These are phyloP conservation scores for Primulina eburnea DNA, from an alignment of 257 asterid species.

Conservation along the genomic window DNA sequence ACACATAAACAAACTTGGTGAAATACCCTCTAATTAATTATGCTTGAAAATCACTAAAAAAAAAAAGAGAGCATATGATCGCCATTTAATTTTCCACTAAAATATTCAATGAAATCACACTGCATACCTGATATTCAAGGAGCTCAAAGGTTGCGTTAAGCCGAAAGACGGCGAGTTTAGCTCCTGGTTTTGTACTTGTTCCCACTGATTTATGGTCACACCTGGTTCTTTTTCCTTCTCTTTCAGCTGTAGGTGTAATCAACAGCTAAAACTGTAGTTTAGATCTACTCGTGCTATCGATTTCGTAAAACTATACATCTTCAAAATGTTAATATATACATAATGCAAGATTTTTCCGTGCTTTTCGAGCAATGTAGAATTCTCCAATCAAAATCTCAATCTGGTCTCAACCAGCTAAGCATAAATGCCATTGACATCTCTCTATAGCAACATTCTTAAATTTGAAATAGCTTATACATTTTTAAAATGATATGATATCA, in stretches of 20 bases:
- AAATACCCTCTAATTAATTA: too few species aligned
- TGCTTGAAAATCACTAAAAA: background rate
- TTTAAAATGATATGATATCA: background rate
- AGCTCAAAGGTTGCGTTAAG: constrained; percentile 34
- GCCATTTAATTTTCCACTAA: background rate
- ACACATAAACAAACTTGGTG: background rate
- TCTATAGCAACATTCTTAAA: too few species aligned
- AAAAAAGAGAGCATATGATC: background rate
- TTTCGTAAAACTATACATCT: too few species aligned
- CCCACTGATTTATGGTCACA: constrained; percentile 30
- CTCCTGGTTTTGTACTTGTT: constrained; percentile 39
- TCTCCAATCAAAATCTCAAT: too few species aligned
- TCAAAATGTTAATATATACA: too few species aligned
- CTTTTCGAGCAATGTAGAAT: background rate
- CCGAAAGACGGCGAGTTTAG: constrained; percentile 38
- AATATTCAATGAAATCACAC: background rate
- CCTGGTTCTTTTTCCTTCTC: constrained; percentile 57
- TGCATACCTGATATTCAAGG: constrained; percentile 47
- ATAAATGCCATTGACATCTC: too few species aligned
- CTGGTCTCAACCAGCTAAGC: too few species aligned
- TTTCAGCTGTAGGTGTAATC: constrained; percentile 38
- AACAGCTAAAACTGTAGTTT: background rate
- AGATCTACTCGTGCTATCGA: too few species aligned
- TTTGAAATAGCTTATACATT: too few species aligned
- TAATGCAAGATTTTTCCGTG: background rate